Evolutionary conservation across 2,329 filamentous ascomycete species (phyloP).

Genomic region (Torrubiella hemipterigena): DNA sequence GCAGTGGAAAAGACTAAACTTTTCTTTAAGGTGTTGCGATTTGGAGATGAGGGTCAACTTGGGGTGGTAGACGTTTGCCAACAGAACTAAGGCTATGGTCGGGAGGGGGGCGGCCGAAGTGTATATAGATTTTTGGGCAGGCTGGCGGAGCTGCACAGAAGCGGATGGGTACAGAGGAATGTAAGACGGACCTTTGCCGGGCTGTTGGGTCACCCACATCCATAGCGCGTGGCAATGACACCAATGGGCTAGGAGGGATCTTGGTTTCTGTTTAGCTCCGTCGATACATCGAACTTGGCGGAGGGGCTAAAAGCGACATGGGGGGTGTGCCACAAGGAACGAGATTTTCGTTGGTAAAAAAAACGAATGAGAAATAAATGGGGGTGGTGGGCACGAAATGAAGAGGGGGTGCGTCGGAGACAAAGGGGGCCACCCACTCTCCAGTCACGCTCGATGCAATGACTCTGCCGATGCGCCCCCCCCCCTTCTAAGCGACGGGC

Average conservation of each 20-base stretch:
- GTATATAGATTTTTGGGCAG: constrained; percentile 6
- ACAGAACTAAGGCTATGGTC: constrained; percentile 3
- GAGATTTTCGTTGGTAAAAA: constrained; percentile 2
- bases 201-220: constrained; percentile 24
- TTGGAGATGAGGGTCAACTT: constrained; percentile 5
- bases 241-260: constrained; percentile 16
- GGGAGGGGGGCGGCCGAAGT: constrained; percentile 13
- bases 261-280: constrained; percentile 20
- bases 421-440: no score
- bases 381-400: no score
- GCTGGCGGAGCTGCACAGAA: constrained; percentile 1
- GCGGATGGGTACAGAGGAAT: constrained; percentile 13
- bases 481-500: no score
- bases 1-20: no score
- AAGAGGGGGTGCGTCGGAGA: no score
- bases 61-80: constrained; percentile 10
- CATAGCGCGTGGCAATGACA: constrained; percentile 21
- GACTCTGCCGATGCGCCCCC: no score
- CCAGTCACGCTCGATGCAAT: no score
- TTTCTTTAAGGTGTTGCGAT: constrained; percentile 11
- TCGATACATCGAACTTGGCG: constrained; percentile 24
- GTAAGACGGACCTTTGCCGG: constrained; percentile 24
- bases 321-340: no score
- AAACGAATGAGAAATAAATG: not conserved
- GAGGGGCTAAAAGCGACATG: constrained; percentile 4